Conservation (phyloP, 2,329 filamentous ascomycete species). For the Tolypocladium sp. region DNA sequence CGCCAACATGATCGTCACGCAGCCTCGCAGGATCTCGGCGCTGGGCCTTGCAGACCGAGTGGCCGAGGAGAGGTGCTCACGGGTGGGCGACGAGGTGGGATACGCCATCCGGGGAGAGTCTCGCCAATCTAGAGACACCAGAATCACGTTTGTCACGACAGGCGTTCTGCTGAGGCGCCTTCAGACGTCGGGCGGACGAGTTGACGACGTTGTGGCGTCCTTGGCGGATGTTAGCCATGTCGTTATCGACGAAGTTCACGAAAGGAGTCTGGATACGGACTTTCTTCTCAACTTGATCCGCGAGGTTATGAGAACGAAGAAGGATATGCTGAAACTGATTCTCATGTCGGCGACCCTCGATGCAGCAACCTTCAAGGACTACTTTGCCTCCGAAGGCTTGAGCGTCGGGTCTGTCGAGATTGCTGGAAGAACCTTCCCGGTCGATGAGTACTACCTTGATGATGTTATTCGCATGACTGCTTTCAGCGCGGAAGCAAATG, state of each 20-base stretch:
- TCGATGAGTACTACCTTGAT: conserved; percentile 83
- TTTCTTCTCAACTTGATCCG: conserved; percentile 83
- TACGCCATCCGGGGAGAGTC: conserved; percentile 90
- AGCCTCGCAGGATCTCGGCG: conserved; percentile 89
- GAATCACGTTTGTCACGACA: conserved; percentile 92
- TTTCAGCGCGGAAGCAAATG: conserved; percentile 48
- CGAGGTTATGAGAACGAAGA: conserved; percentile 65
- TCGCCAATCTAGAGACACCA: conserved; percentile 63
- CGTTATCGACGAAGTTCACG: conserved; percentile 94
- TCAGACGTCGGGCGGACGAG: conserved; percentile 77
- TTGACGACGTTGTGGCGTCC: conserved; percentile 71
- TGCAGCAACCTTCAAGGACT: conserved; percentile 72
- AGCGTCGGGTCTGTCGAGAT: conserved; percentile 79
- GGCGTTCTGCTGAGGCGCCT: conserved; percentile 83
- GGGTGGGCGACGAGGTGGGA: conserved; percentile 79
- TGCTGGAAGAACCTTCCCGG: conserved; percentile 78
- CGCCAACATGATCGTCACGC: conserved; percentile 90
- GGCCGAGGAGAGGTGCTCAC: conserved; percentile 77
- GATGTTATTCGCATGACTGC: conserved; percentile 75
- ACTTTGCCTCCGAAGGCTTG: conserved; percentile 62
- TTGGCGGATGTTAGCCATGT: conserved; percentile 88
- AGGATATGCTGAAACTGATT: conserved; percentile 77
- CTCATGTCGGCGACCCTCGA: conserved; percentile 96
- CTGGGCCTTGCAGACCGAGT: conserved; percentile 91
- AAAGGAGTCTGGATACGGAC: conserved; percentile 89